Conservation (phyloP, 1,139 yeast genomes). For the Debaryomyces psychrophilus region DNA sequence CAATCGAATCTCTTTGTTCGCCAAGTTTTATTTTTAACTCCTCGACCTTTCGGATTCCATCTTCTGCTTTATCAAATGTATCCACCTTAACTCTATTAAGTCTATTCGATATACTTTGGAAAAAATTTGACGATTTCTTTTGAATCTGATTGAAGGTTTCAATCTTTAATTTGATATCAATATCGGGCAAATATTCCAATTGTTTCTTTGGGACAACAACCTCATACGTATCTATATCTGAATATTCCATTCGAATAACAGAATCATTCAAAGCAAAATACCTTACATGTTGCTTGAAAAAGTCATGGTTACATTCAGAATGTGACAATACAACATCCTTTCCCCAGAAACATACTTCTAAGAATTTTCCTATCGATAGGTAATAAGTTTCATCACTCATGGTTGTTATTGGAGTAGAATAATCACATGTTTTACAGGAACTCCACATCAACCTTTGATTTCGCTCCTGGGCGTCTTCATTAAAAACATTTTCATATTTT, state of each 20-base stretch:
- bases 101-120: slow-evolving; percentile 72
- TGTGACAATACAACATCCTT: slow-evolving; percentile 36
- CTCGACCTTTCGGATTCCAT: slow-evolving; percentile 62
- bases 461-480: slow-evolving; percentile 51
- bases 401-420: slow-evolving; percentile 77
- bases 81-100: slow-evolving; percentile 82
- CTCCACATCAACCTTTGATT: slow-evolving; percentile 84
- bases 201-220: slow-evolving; percentile 76
- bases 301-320: slow-evolving; percentile 69
- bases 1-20: slow-evolving; percentile 53
- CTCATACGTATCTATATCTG: slow-evolving; percentile 73
- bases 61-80: slow-evolving; percentile 69
- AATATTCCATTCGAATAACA: slow-evolving; percentile 79
- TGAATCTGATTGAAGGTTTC: slow-evolving; percentile 61
- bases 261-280: slow-evolving; percentile 83
- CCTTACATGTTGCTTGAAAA: slow-evolving; percentile 76
- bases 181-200: slow-evolving; percentile 72
- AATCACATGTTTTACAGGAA: slow-evolving; percentile 78
- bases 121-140: slow-evolving; percentile 60
- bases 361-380: slow-evolving; percentile 88
- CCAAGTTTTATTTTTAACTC: slow-evolving; percentile 59
- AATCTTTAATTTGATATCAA: slow-evolving; percentile 68
- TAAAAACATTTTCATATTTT: slow-evolving; percentile 53
- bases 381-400: slow-evolving; percentile 90
- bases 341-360: slow-evolving; percentile 87